These are phyloP conservation scores for Fragaria nilgerrensis DNA, from an alignment of 306 rosid genomes.

Conservation along the genomic window DNA sequence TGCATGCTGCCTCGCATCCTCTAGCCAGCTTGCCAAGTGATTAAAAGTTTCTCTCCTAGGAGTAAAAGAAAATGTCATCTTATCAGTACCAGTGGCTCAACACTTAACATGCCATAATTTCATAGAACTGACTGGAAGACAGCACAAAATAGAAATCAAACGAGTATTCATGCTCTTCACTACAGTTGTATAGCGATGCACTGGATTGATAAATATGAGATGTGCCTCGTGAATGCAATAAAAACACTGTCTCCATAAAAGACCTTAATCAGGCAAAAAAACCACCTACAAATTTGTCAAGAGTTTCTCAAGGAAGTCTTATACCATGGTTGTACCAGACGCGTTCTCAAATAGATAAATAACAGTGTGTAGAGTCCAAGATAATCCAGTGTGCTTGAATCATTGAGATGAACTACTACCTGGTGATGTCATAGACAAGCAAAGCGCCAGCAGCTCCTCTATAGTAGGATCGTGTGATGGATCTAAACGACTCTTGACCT, in stretches of 20 bases:
- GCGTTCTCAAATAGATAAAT: neutral
- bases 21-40: conserved; percentile 99
- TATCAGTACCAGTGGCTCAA: conserved; percentile 10
- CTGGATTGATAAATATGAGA: conserved; percentile 7
- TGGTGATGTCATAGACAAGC: conserved; percentile 94
- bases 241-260: neutral
- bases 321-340: neutral
- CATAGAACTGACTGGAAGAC: neutral
- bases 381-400: neutral
- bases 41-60: conserved; percentile 95
- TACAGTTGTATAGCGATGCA: neutral
- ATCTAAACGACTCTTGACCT: conserved; percentile 99
- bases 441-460: conserved; percentile 98
- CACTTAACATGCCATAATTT: neutral
- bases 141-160: neutral
- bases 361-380: neutral
- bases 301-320: neutral
- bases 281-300: neutral
- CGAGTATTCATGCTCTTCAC: conserved; percentile 3
- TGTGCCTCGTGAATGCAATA: neutral
- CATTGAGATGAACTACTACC: conserved; percentile 39
- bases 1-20: conserved; percentile 98
- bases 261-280: neutral
- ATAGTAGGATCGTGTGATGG: conserved; percentile 91
- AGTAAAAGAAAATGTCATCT: conserved; percentile 11